Base-by-base conservation (phyloP, 768 basidiomycete genomes). In the Naganishia kalamii region DNA sequence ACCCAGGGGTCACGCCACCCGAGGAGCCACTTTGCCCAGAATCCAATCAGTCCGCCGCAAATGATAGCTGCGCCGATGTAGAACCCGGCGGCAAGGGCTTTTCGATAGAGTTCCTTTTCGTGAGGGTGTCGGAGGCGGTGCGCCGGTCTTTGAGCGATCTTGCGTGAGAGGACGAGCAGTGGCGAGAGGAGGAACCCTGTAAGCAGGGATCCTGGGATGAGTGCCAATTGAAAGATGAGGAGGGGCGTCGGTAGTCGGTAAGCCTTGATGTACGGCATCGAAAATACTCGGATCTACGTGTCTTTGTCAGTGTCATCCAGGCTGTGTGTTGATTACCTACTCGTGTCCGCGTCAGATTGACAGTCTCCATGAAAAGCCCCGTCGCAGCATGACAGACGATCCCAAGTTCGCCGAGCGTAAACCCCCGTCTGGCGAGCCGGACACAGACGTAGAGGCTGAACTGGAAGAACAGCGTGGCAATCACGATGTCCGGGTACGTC, bases 171-270 rank as follows among this genome's bases (percentile, higher is more conserved):
- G 48, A 90, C 87, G 19, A 99, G 87, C 44, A 98, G 81, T 0
- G 96, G 96, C 0, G 91, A 91, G n/a, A 99, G 84, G 8, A 97
- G 80, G 78, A 97, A 91, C 15, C 96, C 96, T n/a, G 87, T 87
- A 33, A 98, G 80, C 64, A 98, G 84, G 0, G 92, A 88, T 25
- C 96, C 96, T 4, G 88, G 89, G 50, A 99, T 88, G 49, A 98
- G 83, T 1, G 96, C 90, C 44, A 93, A 82, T 74, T 98, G 96
- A 78, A 91, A 93, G 43, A 88, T 84, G 54, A 98, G 83, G 19
- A 98, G 82, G 12, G 96, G 94, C 2, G 90, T 94, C 11, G 96
- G 92, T 5, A 92, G 81, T 43, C 94, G 88, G 74, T 89, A 96
- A 0, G 94, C 94, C 75, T 89, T 88, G 80, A 94, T 88, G 76